A percentile compares a stretch with the other conserved stretches of the same genome.
Evolutionary conservation across 345 rosid species (phyloP).

Genomic region (Xanthoceras sorbifolium): DNA sequence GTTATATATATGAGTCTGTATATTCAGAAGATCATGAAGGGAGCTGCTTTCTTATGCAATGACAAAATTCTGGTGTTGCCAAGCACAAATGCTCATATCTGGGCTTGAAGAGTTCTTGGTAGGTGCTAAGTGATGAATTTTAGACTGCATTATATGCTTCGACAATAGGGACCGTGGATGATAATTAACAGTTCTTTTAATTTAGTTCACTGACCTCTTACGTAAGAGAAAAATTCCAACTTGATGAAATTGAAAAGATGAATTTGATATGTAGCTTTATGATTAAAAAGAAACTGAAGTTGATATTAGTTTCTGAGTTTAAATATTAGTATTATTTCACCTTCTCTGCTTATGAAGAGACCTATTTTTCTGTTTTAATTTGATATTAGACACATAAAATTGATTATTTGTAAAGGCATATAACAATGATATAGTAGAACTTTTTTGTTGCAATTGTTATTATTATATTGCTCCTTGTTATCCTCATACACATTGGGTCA

Average conservation of each 20-base stretch:
- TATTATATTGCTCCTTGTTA: background rate
- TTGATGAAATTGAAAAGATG: background rate
- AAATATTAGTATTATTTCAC: background rate
- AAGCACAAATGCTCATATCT: background rate
- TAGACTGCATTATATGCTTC: background rate
- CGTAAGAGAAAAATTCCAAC: background rate
- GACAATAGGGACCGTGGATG: background rate
- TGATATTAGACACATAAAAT: background rate
- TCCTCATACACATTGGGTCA: constrained; percentile 8
- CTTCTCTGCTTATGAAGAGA: constrained; percentile 2
- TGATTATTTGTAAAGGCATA: background rate
- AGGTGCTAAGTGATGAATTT: background rate
- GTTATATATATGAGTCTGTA: background rate
- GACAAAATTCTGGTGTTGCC: background rate
- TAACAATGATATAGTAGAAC: background rate
- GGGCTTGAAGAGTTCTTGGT: background rate
- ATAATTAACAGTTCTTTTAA: background rate
- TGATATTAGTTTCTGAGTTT: constrained; percentile 10
- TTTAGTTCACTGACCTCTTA: background rate
- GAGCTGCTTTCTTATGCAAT: background rate
- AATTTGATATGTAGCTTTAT: background rate
- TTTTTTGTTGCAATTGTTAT: background rate
- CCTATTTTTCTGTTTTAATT: background rate
- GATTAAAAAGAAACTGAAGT: background rate
- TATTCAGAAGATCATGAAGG: background rate